Percentiles rank a stretch among this genome's conserved stretches.
These are phyloP conservation scores for Globisporangium recalcitrans DNA, from an alignment of 352 stramenopile genomes.

Conservation along the genomic window DNA sequence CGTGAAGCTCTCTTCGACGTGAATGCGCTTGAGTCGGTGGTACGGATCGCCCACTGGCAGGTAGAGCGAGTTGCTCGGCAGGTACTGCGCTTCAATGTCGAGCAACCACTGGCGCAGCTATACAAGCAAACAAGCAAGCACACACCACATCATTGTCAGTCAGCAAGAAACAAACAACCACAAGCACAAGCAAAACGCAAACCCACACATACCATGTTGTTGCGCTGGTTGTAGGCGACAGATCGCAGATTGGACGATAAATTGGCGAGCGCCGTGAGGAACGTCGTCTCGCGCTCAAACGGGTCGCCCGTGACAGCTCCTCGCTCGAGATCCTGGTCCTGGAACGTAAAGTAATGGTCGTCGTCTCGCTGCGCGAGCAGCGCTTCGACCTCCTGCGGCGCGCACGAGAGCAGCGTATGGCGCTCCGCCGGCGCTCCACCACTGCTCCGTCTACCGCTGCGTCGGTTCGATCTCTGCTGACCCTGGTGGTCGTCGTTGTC, in stretches of 20 bases:
- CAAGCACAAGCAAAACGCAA: not conserved
- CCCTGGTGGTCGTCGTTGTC: slow-evolving; percentile 19
- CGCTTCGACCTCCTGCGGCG: slow-evolving; percentile 43
- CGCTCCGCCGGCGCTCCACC: slow-evolving; percentile 11
- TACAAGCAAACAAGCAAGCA: not conserved
- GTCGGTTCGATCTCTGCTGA: slow-evolving; percentile 12
- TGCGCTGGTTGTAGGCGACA: slow-evolving; percentile 49
- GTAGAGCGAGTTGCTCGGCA: slow-evolving; percentile 77
- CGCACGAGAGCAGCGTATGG: slow-evolving; percentile 20
- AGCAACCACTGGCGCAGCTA: slow-evolving; percentile 64
- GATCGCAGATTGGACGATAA: slow-evolving; percentile 69
- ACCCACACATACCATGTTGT: slow-evolving; percentile 47
- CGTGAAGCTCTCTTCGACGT: slow-evolving; percentile 77
- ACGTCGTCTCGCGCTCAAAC: slow-evolving; percentile 65
- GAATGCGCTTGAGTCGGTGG: slow-evolving; percentile 72
- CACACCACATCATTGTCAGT: not conserved
- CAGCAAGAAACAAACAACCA: not conserved
- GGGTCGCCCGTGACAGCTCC: slow-evolving; percentile 28
- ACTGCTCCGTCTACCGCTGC: slow-evolving; percentile 3
- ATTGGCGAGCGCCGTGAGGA: slow-evolving; percentile 63
- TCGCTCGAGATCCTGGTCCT: slow-evolving; percentile 44
- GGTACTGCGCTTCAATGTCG: slow-evolving; percentile 60
- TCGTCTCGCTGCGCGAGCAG: slow-evolving; percentile 40
- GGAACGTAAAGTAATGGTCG: slow-evolving; percentile 69
- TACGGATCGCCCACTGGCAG: slow-evolving; percentile 71